Evolutionary conservation across 257 asterid species (phyloP).

Genomic region (Ophiorrhiza pumila): DNA sequence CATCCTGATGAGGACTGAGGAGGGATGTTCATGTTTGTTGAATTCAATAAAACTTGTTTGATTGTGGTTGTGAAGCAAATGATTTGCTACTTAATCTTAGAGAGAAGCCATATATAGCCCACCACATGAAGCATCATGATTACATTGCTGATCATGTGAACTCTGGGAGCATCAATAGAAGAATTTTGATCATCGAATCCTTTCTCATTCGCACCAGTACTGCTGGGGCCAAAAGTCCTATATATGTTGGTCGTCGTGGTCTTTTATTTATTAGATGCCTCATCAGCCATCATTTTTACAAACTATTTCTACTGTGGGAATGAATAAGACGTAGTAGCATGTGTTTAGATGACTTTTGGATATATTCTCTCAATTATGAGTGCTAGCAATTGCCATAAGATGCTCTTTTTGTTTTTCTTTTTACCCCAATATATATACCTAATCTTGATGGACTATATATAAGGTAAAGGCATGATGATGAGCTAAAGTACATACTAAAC

Average conservation of each 20-base stretch:
- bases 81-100: not conserved
- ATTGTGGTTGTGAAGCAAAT: not conserved
- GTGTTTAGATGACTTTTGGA: slow-evolving; percentile 10
- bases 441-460: slow-evolving; percentile 7
- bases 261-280: slow-evolving; percentile 10
- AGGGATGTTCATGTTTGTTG: too few relatives aligned
- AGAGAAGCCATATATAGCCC: slow-evolving; percentile 1
- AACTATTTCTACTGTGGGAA: slow-evolving; percentile 12
- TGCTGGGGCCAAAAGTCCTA: slow-evolving; percentile 1
- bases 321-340: slow-evolving; percentile 19
- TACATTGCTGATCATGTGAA: not conserved
- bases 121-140: slow-evolving; percentile 1
- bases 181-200: slow-evolving; percentile 6
- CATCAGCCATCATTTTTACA: slow-evolving; percentile 10
- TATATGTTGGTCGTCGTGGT: slow-evolving; percentile 17
- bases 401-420: not conserved
- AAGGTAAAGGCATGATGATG: slow-evolving; percentile 19
- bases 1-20: not conserved
- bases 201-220: not conserved
- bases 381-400: too few relatives aligned
- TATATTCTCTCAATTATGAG: slow-evolving; percentile 15
- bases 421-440: not conserved
- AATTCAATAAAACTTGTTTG: too few relatives aligned
- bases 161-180: not conserved
- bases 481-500: not conserved